Evolutionary conservation across 2,329 filamentous ascomycete species (phyloP).

Genomic region (Stenocarpella maydis): DNA sequence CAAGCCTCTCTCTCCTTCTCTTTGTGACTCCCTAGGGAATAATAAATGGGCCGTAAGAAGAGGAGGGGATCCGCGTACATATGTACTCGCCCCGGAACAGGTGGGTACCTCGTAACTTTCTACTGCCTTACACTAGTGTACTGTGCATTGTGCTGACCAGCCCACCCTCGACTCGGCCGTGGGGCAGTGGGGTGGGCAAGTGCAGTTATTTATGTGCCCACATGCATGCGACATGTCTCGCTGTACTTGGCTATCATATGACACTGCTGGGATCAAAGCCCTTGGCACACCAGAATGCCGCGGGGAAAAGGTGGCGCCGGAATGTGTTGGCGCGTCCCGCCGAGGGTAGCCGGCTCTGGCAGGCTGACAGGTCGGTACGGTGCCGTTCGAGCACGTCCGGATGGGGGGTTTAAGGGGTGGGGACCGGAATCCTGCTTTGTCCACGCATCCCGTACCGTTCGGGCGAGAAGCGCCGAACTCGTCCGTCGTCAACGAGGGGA

Average conservation of each 20-base stretch:
- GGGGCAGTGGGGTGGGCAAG: not conserved
- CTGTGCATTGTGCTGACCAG: not conserved
- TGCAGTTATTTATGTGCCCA: constrained; percentile 27
- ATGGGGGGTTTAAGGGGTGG: not conserved
- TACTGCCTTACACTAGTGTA: too few relatives aligned
- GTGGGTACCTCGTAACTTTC: not conserved
- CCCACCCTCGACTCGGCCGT: constrained; percentile 5
- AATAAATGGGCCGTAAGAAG: not conserved
- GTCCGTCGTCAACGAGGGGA: not conserved
- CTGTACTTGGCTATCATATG: constrained; percentile 23
- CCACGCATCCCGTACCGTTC: constrained; percentile 16
- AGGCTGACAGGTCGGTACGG: constrained; percentile 22
- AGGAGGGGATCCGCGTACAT: not conserved
- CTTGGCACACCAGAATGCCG: constrained; percentile 1
- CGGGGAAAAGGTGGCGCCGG: constrained; percentile 26
- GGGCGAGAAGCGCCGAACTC: constrained; percentile 1
- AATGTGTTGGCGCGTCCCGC: constrained; percentile 9
- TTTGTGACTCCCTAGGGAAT: not conserved
- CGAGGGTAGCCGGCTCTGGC: constrained; percentile 22
- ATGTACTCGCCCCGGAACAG: constrained; percentile 6
- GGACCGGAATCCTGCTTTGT: not conserved
- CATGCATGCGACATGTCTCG: constrained; percentile 14
- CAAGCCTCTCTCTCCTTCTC: not conserved
- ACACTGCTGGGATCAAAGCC: not conserved
- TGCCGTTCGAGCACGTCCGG: constrained; percentile 7